Conservation (phyloP, 305 asterid species). For the Fraxinus xanthoxyloides region DNA sequence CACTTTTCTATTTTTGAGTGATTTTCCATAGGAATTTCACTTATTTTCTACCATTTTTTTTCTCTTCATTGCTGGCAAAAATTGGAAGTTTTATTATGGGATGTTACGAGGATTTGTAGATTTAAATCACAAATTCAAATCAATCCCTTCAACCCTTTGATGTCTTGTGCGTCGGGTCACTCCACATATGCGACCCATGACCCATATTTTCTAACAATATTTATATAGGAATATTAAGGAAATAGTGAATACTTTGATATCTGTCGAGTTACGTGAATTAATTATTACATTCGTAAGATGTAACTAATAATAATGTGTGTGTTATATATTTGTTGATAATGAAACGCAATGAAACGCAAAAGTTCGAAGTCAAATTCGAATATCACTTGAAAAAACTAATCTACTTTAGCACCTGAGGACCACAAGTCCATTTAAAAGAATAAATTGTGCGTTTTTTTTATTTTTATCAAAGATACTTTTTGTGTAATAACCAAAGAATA, state of each 20-base stretch:
- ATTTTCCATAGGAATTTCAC: neutral
- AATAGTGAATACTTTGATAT: neutral
- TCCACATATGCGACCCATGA: neutral
- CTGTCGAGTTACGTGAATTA: neutral
- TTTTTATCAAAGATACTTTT: neutral
- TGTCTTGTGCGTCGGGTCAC: neutral
- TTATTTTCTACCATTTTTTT: neutral
- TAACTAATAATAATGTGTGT: neutral
- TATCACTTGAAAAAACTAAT: neutral
- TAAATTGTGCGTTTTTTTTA: neutral
- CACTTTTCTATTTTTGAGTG: neutral
- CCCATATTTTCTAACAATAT: neutral
- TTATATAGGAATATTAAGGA: neutral
- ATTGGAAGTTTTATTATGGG: neutral
- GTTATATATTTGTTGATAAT: neutral
- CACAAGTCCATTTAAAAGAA: neutral
- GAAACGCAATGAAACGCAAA: neutral
- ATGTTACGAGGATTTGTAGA: neutral
- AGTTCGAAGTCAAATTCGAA: neutral
- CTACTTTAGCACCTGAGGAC: neutral
- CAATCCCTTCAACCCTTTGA: too few relatives aligned
- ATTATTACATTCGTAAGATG: neutral
- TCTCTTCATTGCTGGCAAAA: neutral
- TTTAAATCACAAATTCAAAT: neutral
- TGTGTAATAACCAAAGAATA: neutral